Conservation (phyloP, 192 early-diverging fungal genomes). For the Entomortierella beljakovae region DNA sequence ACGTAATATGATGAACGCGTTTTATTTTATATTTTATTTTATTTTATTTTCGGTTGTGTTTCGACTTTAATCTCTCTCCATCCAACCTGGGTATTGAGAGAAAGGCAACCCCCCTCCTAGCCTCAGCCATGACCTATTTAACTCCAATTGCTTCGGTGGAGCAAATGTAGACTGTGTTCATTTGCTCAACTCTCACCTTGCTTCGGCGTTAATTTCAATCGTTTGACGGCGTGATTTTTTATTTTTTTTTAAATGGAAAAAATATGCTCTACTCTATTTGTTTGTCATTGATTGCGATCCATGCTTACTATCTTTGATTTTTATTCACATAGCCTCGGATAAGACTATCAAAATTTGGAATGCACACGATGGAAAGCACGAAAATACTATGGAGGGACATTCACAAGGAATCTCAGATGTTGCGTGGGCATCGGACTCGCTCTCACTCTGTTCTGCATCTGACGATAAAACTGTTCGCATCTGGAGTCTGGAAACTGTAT, state of each 20-base stretch:
- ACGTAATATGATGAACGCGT: constrained; percentile 53
- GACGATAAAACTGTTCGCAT: constrained; percentile 97
- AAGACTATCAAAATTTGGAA: constrained; percentile 96
- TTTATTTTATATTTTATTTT: too few relatives aligned
- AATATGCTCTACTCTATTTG: neutral
- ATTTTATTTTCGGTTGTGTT: too few relatives aligned
- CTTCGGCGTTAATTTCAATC: too few relatives aligned
- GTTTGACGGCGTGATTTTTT: too few relatives aligned
- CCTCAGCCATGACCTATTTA: too few relatives aligned
- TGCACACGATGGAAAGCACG: constrained; percentile 85
- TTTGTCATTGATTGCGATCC: neutral
- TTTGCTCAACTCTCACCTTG: too few relatives aligned
- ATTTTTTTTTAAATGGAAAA: too few relatives aligned
- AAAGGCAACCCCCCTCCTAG: too few relatives aligned
- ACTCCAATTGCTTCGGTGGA: too few relatives aligned
- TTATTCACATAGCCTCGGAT: constrained; percentile 81
- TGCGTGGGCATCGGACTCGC: constrained; percentile 95
- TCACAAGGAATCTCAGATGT: constrained; percentile 94
- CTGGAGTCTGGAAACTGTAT: constrained; percentile 86
- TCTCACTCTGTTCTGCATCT: constrained; percentile 87
- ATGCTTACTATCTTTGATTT: neutral
- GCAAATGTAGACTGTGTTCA: too few relatives aligned
- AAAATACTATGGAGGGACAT: constrained; percentile 91
- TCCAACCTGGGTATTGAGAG: too few relatives aligned
- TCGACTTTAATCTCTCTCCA: too few relatives aligned